Percentiles rank a stretch among this genome's conserved stretches.
phyloP scores from a whole-genome alignment of 768 basidiomycete species.

The Sporobolomyces pararoseus region DNA sequence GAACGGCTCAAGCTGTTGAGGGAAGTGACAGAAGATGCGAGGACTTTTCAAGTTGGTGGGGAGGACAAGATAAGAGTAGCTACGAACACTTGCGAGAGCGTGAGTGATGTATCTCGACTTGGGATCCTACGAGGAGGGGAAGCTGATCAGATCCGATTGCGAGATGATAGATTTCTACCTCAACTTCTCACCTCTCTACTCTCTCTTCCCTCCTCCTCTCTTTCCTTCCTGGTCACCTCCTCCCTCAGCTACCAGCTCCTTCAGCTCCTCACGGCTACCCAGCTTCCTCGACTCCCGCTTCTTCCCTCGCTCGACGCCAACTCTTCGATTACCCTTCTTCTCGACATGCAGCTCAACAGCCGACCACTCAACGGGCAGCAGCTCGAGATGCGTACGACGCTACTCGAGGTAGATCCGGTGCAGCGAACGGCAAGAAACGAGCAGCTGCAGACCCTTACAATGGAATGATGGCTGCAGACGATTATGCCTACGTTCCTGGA shows the following conservation, averaged over 20 bases:
- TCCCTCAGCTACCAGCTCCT: constrained; percentile 35
- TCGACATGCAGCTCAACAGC: constrained; percentile 18
- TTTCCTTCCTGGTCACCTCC: constrained; percentile 42
- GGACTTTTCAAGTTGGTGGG: constrained; percentile 43
- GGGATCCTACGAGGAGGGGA: too few species aligned
- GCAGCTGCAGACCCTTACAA: constrained; percentile 11
- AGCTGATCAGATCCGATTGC: too few species aligned
- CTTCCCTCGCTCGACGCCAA: constrained; percentile 30
- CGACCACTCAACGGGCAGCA: constrained; percentile 16
- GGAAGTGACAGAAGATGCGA: constrained; percentile 90
- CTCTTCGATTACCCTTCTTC: constrained; percentile 33
- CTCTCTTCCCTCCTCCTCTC: constrained; percentile 36
- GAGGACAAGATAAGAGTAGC: constrained; percentile 48
- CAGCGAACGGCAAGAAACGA: constrained; percentile 17
- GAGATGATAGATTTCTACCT: constrained; percentile 39
- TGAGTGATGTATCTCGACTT: neutral
- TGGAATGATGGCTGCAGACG: constrained; percentile 29
- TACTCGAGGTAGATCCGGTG: neutral
- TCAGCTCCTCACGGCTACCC: constrained; percentile 38
- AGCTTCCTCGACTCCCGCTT: constrained; percentile 12
- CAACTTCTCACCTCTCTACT: constrained; percentile 38
- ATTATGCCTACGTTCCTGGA: constrained; percentile 12
- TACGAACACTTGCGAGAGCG: constrained; percentile 46
- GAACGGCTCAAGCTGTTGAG: constrained; percentile 79
- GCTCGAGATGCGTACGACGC: constrained; percentile 31